phyloP scores from a whole-genome alignment of 163 green algal genomes.

The Chloromonas sp. region DNA sequence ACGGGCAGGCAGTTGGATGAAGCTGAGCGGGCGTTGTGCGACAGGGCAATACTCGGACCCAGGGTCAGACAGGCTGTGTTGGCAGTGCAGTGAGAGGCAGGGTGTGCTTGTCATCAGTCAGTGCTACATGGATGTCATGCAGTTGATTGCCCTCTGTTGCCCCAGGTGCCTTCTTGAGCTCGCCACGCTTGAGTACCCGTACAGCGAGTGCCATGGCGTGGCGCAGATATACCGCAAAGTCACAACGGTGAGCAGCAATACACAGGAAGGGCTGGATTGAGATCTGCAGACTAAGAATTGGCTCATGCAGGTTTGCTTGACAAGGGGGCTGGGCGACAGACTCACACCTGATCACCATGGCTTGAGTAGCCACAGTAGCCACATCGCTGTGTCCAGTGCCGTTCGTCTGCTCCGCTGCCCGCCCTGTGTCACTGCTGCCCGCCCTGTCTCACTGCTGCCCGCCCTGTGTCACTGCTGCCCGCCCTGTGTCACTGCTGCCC shows the following conservation, averaged over 20 bases:
- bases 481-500: not conserved
- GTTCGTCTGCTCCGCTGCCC: too few relatives aligned
- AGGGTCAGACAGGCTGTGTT: constrained; percentile 12
- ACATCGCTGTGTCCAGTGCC: too few relatives aligned
- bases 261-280: not conserved
- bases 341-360: too few relatives aligned
- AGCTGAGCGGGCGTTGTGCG: too few relatives aligned
- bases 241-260: constrained; percentile 26
- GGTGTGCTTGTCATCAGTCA: too few relatives aligned
- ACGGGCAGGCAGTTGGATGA: too few relatives aligned
- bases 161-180: constrained; percentile 88
- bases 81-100: too few relatives aligned
- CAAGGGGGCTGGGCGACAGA: too few relatives aligned
- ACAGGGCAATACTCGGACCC: not conserved
- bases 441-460: not conserved
- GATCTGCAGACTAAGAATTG: not conserved
- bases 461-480: not conserved
- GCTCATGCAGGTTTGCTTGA: too few relatives aligned
- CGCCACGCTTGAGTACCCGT: constrained; percentile 95
- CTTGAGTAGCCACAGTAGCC: too few relatives aligned
- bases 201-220: constrained; percentile 92
- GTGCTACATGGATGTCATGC: too few relatives aligned
- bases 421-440: not conserved
- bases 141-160: constrained; percentile 33
- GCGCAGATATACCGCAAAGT: constrained; percentile 99